Conservation (phyloP, 1,284 basidiomycete genomes). For the Moesziomyces sp. region DNA sequence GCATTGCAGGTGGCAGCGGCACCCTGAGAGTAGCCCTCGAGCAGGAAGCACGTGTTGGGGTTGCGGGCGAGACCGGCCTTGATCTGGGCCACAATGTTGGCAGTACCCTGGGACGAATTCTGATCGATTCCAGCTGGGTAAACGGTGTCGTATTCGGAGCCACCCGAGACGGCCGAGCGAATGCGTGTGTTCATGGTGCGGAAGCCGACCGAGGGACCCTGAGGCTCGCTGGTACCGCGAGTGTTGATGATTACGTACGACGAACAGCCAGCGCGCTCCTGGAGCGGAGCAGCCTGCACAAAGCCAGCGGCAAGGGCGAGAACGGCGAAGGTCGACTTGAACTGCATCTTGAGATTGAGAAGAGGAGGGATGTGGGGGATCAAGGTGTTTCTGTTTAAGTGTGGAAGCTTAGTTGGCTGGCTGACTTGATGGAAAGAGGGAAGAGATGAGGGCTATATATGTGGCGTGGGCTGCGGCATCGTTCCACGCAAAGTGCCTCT, state of each 20-base stretch:
- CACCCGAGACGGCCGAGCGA: slow-evolving; percentile 32
- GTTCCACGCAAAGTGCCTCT: too few relatives aligned
- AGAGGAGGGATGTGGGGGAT: too few relatives aligned
- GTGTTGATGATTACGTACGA: slow-evolving; percentile 61
- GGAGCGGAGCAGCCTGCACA: slow-evolving; percentile 14
- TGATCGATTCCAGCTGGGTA: slow-evolving; percentile 60
- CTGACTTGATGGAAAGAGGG: neutral
- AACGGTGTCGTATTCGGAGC: slow-evolving; percentile 59
- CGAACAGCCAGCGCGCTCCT: slow-evolving; percentile 28
- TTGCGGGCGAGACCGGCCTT: slow-evolving; percentile 11
- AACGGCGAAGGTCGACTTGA: slow-evolving; percentile 16
- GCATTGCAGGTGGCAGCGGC: slow-evolving; percentile 64
- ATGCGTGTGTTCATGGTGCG: slow-evolving; percentile 48
- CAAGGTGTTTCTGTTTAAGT: neutral
- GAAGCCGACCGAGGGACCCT: slow-evolving; percentile 59
- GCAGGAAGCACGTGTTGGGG: slow-evolving; percentile 41
- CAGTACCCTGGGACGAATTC: slow-evolving; percentile 51
- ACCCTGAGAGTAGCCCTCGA: slow-evolving; percentile 58
- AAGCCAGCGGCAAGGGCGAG: slow-evolving; percentile 16
- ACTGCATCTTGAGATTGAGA: slow-evolving; percentile 11
- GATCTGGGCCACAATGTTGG: slow-evolving; percentile 47
- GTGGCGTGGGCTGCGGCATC: neutral
- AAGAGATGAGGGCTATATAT: neutral
- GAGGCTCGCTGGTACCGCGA: slow-evolving; percentile 63
- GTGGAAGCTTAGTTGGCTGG: neutral